Conservation (phyloP, 1,139 yeast genomes). For the Protomyces gravidus region DNA sequence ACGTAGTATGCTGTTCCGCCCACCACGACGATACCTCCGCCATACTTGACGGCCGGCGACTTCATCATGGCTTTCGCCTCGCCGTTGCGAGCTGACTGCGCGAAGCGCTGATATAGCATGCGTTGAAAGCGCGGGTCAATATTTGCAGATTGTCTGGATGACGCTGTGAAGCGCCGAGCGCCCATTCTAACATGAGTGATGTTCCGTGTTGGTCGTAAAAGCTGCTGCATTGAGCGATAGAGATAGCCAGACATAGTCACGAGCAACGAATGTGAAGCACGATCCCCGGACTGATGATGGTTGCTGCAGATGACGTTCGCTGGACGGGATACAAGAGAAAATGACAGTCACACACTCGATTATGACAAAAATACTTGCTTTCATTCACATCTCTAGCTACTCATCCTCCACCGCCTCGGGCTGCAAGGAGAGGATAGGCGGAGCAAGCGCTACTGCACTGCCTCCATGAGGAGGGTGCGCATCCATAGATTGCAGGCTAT, state of each 20-base stretch:
- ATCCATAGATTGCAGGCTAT: background rate
- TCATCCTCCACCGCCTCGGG: background rate
- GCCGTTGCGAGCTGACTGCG: slow-evolving; percentile 9
- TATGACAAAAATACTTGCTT: background rate
- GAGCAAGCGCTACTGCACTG: background rate
- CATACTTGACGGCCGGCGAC: slow-evolving; percentile 13
- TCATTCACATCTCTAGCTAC: background rate
- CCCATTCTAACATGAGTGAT: background rate
- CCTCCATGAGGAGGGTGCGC: background rate
- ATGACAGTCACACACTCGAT: background rate
- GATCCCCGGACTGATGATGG: too few species aligned
- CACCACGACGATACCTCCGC: slow-evolving; percentile 15
- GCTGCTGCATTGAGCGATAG: background rate
- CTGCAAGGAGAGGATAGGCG: background rate
- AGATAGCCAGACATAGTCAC: background rate
- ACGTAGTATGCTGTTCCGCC: slow-evolving; percentile 22
- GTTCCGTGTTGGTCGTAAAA: background rate
- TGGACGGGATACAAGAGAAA: background rate
- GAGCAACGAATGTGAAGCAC: too few species aligned
- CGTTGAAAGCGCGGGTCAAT: slow-evolving; percentile 13
- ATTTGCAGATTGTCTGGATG: background rate
- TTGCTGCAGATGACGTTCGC: background rate
- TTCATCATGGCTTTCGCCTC: slow-evolving; percentile 8
- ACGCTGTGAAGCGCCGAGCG: background rate
- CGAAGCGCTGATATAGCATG: slow-evolving; percentile 13